Base-by-base conservation (phyloP, 441 rosid species). In the Mallotus japonicus region DNA sequence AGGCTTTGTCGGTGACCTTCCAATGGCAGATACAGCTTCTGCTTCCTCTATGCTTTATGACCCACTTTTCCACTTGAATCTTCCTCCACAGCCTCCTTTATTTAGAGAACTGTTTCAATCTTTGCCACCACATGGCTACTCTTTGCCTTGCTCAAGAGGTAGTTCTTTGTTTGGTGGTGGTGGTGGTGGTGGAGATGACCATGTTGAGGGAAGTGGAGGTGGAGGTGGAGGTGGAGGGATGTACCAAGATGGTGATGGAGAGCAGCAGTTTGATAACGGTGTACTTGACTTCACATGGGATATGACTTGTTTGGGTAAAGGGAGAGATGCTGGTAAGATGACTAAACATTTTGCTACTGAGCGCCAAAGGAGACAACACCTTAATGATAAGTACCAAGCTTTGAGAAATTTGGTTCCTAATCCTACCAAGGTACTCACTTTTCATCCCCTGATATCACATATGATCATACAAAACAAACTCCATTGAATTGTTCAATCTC, bases 351-450 rank as follows among this genome's bases (percentile, higher is more conserved):
- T 83, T 65, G 79, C 95, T 0, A 91, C 94, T 3, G 97, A 95
- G 68, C 86, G 95, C 34, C 88, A 95, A 72, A 79, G 90, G 81
- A 88, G 99, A 76, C 79, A 79, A 57, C 89, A 88, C 34, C 77
- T 87, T 72, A 95, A 89, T 70, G 88, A 83, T 28, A 87, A 85
- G 75, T 95, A 51, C 66, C 50, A 57, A 0, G 90, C 87, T 54
- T 77, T 95, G 84, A 86, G 77, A 76, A 67, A 69, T n/a, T 81
- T 95, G 84, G 81, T 95, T 74, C 99, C 99, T n/a, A 90, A 79
- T 74, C 96, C 91, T 5, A 82, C 87, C 56, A 95, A 95, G 96
- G 97, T 94, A 75, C 49, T 9, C 40, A 61, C 17, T 50, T 46
- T 54, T 12, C 0, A 44, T 6, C 47, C 12, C 4, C 8, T 12